Percentiles rank a stretch among this genome's conserved stretches.
Evolutionary conservation across 1,139 yeast genomes (phyloP).

Genomic region (Debaryomyces udenii): DNA sequence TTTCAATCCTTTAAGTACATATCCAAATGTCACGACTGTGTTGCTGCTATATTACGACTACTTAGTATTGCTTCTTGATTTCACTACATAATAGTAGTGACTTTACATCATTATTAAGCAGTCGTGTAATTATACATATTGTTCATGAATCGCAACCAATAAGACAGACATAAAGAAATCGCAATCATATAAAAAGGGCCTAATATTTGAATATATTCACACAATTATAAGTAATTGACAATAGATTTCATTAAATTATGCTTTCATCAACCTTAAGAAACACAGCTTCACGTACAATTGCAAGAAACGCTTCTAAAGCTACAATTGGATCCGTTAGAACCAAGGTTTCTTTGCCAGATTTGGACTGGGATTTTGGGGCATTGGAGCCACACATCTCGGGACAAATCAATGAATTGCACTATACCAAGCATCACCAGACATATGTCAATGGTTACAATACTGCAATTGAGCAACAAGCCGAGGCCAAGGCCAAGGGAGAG

Average conservation of each 20-base stretch:
- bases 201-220: neutral
- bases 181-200: constrained; percentile 3
- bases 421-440: constrained; percentile 93
- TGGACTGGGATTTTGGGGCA: constrained; percentile 86
- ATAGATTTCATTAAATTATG: constrained; percentile 15
- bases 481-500: constrained; percentile 68
- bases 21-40: too few relatives aligned
- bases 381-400: constrained; percentile 91
- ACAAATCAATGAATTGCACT: constrained; percentile 86
- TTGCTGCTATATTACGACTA: too few relatives aligned
- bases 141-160: constrained; percentile 8
- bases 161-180: constrained; percentile 4
- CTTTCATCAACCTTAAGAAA: constrained; percentile 27
- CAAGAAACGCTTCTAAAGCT: constrained; percentile 19
- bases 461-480: constrained; percentile 76
- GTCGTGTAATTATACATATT: constrained; percentile 1
- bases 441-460: constrained; percentile 88
- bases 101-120: constrained; percentile 3
- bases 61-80: too few relatives aligned
- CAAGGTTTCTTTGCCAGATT: constrained; percentile 79
- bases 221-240: neutral
- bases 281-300: constrained; percentile 20
- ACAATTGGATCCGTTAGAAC: constrained; percentile 48
- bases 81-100: neutral
- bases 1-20: too few relatives aligned